A percentile compares a stretch with the other conserved stretches of the same genome.
These are phyloP conservation scores for Penicillium nordicum DNA, from an alignment of 2,329 filamentous ascomycete species.

Conservation along the genomic window DNA sequence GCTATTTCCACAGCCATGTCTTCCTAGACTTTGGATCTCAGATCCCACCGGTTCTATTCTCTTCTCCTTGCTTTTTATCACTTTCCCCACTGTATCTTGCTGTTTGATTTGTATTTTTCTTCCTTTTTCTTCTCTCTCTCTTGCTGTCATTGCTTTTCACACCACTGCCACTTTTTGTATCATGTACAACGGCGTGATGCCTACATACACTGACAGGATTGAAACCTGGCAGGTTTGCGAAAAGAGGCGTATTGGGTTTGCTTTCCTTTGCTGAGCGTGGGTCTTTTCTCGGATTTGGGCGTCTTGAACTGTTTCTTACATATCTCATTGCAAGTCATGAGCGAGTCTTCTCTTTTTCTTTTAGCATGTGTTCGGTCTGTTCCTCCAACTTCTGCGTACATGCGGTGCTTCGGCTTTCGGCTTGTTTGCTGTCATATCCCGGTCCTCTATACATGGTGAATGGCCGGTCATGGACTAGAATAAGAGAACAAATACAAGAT, in stretches of 20 bases:
- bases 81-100: not conserved
- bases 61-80: not conserved
- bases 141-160: slow-evolving; percentile 1
- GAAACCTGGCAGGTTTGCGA: slow-evolving; percentile 6
- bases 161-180: slow-evolving; percentile 14
- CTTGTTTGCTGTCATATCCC: not conserved
- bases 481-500: not conserved
- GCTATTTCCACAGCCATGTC: slow-evolving; percentile 14
- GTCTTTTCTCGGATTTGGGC: not conserved
- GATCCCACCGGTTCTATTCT: slow-evolving; percentile 6
- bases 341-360: slow-evolving; percentile 3
- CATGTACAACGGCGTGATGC: slow-evolving; percentile 15
- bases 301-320: not conserved
- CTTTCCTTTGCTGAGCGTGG: slow-evolving; percentile 4
- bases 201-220: slow-evolving; percentile 1
- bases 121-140: not conserved
- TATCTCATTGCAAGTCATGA: slow-evolving; percentile 1
- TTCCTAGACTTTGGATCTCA: slow-evolving; percentile 18
- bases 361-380: not conserved
- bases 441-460: not conserved
- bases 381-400: not conserved
- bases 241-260: slow-evolving; percentile 16
- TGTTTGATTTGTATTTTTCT: not conserved
- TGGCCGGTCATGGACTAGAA: not conserved
- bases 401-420: not conserved